These are phyloP conservation scores for Apophysomyces sp. DNA, from an alignment of 371 early-diverging fungal genomes.

Conservation along the genomic window DNA sequence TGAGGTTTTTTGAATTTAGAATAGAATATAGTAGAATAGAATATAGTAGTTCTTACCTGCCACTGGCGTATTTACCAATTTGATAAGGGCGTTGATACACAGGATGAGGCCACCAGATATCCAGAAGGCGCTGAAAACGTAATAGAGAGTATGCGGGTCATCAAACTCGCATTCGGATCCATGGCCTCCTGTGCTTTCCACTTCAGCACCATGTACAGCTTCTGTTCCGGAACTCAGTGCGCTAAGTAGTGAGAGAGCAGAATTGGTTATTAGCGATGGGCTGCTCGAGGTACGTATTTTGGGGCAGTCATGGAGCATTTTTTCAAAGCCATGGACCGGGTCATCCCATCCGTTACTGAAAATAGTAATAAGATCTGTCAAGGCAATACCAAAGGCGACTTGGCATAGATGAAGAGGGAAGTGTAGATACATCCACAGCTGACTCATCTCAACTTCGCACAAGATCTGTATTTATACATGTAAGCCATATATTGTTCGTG, in stretches of 20 bases:
- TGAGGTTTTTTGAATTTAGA: conserved; percentile 14
- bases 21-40: too few species aligned
- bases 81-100: conserved; percentile 43
- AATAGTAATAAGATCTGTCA: conserved; percentile 44
- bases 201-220: not conserved
- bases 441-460: conserved; percentile 32
- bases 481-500: too few species aligned
- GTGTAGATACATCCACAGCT: conserved; percentile 61
- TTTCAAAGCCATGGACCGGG: conserved; percentile 1
- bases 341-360: conserved; percentile 26
- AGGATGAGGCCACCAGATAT: conserved; percentile 42
- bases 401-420: conserved; percentile 58
- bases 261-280: not conserved
- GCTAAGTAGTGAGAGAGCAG: not conserved
- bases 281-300: not conserved
- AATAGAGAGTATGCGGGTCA: conserved; percentile 15
- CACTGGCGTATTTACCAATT: conserved; percentile 38
- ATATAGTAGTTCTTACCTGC: too few species aligned
- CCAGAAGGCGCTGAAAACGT: conserved; percentile 42
- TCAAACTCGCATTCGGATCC: not conserved
- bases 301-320: conserved; percentile 12
- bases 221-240: not conserved
- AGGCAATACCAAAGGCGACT: conserved; percentile 50
- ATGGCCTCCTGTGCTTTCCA: not conserved
- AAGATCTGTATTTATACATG: conserved; percentile 15